Percentiles rank a stretch among this genome's conserved stretches.
Conservation (phyloP, 768 basidiomycete species). For the Lentinula edodes region DNA sequence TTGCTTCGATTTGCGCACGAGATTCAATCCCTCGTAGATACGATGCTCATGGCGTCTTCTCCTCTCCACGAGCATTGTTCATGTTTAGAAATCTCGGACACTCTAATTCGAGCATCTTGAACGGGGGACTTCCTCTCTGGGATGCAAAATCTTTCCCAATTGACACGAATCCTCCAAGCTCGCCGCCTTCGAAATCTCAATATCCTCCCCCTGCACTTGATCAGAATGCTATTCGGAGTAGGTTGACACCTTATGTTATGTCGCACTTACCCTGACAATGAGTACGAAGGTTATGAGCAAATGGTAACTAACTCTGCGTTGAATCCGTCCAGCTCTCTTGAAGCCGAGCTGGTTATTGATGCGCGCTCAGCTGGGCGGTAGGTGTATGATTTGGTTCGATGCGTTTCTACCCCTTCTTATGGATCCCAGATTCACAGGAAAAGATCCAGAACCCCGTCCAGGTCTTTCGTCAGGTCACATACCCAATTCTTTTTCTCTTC, state of each 20-base stretch:
- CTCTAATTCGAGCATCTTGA: constrained; percentile 74
- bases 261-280: background rate
- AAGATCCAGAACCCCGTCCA: constrained; percentile 84
- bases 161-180: constrained; percentile 30
- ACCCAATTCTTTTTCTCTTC: constrained; percentile 77
- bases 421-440: constrained; percentile 62
- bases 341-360: constrained; percentile 75
- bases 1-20: background rate
- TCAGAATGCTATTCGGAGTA: constrained; percentile 49
- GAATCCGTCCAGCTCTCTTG: constrained; percentile 34
- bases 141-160: constrained; percentile 56
- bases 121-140: constrained; percentile 92
- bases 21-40: constrained; percentile 46
- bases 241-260: background rate
- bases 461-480: constrained; percentile 90
- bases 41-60: constrained; percentile 88
- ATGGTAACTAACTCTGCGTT: constrained; percentile 65
- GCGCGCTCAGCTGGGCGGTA: constrained; percentile 82
- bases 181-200: constrained; percentile 18
- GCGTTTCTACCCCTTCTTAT: background rate
- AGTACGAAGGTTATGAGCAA: constrained; percentile 65
- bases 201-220: constrained; percentile 56
- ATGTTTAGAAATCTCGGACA: constrained; percentile 95
- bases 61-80: constrained; percentile 86
- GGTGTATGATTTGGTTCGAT: constrained; percentile 10